Percentiles rank a stretch among this genome's conserved stretches.
phyloP scores from a whole-genome alignment of 768 basidiomycete genomes.

The Calocera viscosa region DNA sequence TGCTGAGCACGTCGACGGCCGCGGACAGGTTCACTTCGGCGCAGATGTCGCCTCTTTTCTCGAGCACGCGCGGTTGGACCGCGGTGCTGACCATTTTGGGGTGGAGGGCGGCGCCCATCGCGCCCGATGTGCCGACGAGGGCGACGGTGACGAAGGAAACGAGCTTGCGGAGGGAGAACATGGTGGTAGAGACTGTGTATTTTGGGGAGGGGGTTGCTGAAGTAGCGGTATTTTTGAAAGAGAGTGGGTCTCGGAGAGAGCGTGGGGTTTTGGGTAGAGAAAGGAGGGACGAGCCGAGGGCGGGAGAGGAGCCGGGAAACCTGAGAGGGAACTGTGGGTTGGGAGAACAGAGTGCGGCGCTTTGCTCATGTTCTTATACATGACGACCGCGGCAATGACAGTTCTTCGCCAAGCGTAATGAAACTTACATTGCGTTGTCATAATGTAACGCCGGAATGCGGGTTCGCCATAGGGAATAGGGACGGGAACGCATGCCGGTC shows the following conservation, averaged over 20 bases:
- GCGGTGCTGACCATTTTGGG: not conserved
- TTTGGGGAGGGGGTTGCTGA: not conserved
- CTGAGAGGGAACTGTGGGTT: not conserved
- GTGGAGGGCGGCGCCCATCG: constrained; percentile 2
- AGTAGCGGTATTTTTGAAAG: not conserved
- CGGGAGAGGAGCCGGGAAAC: not conserved
- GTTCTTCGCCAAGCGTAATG: not conserved
- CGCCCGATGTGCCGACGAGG: not conserved
- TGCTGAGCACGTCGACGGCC: not conserved
- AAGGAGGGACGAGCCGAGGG: not conserved
- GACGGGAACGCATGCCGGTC: not conserved
- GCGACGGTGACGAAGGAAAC: not conserved
- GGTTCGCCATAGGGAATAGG: not conserved
- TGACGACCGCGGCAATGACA: not conserved
- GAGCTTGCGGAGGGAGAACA: not conserved
- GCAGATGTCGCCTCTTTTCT: constrained; percentile 1
- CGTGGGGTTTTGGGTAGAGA: not conserved
- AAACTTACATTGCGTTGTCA: constrained; percentile 6
- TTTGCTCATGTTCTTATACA: not conserved
- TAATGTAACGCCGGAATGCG: not conserved
- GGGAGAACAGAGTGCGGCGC: not conserved
- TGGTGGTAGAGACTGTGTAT: not conserved
- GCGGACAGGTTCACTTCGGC: constrained; percentile 4
- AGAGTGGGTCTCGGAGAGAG: constrained; percentile 9
- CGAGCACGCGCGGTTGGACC: not conserved